phyloP scores from a whole-genome alignment of 73 alveolate genomes.

The Halteria grandinella region DNA sequence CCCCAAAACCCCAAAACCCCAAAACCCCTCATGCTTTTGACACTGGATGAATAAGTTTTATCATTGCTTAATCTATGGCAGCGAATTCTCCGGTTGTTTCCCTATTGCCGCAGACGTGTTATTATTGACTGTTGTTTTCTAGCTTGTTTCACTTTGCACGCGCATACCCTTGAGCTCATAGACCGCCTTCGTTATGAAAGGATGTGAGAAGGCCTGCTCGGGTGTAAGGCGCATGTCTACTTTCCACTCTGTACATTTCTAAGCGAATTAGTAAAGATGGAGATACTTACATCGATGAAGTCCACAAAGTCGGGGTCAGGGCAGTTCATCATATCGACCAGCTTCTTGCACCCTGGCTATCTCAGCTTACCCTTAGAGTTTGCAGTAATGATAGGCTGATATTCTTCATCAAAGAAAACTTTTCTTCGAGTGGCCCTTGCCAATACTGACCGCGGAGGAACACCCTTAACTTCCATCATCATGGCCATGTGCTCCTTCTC shows the following conservation, averaged over 20 bases:
- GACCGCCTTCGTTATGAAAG: constrained; percentile 32
- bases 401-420: constrained; percentile 62
- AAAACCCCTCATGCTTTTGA: no score
- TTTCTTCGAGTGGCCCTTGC: constrained; percentile 57
- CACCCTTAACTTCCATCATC: constrained; percentile 71
- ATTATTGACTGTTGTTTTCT: no score
- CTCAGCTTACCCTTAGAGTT: constrained; percentile 58
- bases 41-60: no score
- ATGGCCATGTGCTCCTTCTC: constrained; percentile 69
- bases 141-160: no score
- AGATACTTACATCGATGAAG: constrained; percentile 45
- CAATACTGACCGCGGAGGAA: constrained; percentile 60
- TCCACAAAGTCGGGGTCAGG: constrained; percentile 60
- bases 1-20: no score
- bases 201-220: constrained; percentile 65
- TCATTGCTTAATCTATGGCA: no score
- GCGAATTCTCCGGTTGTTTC: no score
- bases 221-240: constrained; percentile 63
- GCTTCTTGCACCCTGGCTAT: constrained; percentile 26
- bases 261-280: neutral
- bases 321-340: constrained; percentile 39
- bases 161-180: constrained; percentile 34
- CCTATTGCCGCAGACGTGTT: no score
- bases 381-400: constrained; percentile 43
- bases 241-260: constrained; percentile 70